Base-by-base conservation (phyloP, 768 basidiomycete species). In the Boletus edulis region DNA sequence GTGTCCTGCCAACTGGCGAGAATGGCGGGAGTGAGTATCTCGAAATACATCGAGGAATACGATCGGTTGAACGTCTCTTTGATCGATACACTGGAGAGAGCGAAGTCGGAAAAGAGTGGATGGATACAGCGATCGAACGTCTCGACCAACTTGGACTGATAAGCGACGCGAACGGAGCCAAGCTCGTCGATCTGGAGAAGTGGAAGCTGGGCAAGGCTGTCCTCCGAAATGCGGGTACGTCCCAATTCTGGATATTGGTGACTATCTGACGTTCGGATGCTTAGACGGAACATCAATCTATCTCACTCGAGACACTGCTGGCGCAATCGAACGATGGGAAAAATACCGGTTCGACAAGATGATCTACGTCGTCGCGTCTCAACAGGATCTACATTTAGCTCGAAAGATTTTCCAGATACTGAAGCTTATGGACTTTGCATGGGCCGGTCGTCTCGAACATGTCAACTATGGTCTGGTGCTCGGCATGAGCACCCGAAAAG, bases 401-500 rank as follows among this genome's bases (percentile, higher is more conserved):
- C 96, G n/a, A n/a, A n/a, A 99, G 67, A 87, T 98, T 73, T 95
- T 97, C 86, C 93, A 96, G 75, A 81, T 96, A 27, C 81, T 98
- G 48, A 80, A 90, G 55, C 78, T 97, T 38, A 94, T 99, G 90
- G 83, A 83, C 5, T 89, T 89, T 74, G 82, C 87, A 0, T 98
- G 90, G 89, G 94, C 95, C 1, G 78, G 83, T 56, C 75, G 74
- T 35, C 80, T 98, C 42, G 79, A 91, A 67, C 96, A 98, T 71
- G 77, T 98, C 72, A 96, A 94, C 74, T 94, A 89, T 62, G 91
- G 92, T 17, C 75, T 96, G 56, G 94, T 99, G 20, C 86, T 83
- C 51, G 96, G 96, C 54, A 99, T 99, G 96, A 94, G 86, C 70
- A 92, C 91, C 22, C 83, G 91, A 32, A 92, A 86, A 72, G 94